phyloP scores from a whole-genome alignment of 495 filamentous ascomycete genomes.

The Lasiosphaeris hirsuta region DNA sequence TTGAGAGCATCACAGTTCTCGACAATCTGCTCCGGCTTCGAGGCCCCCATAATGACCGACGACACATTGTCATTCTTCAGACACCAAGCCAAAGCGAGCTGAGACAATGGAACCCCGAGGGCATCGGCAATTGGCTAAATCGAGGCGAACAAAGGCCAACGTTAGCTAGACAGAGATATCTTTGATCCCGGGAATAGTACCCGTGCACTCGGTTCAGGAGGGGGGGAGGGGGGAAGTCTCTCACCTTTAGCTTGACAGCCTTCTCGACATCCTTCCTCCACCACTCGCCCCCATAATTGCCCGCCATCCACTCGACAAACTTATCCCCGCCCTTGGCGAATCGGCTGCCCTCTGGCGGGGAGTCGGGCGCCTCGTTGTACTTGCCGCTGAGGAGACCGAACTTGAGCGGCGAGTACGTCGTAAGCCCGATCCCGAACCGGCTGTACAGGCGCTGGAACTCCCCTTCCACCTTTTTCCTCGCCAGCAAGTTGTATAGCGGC shows the following conservation, averaged over 20 bases:
- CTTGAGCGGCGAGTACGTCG: conserved; percentile 65
- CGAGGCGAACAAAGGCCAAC: not conserved
- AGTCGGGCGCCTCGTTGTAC: conserved; percentile 61
- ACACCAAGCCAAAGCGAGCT: conserved; percentile 67
- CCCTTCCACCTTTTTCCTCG: conserved; percentile 55
- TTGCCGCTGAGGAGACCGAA: conserved; percentile 70
- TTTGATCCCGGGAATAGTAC: too few relatives aligned
- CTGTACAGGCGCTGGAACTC: conserved; percentile 63
- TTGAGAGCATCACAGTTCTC: conserved; percentile 62
- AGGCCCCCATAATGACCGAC: conserved; percentile 68
- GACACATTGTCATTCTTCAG: conserved; percentile 69
- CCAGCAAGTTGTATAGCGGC: conserved; percentile 56
- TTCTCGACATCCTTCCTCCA: conserved; percentile 35
- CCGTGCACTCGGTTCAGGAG: too few relatives aligned
- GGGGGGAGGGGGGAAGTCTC: too few relatives aligned
- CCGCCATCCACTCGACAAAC: conserved; percentile 38
- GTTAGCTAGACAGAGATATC: not conserved
- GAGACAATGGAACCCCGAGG: conserved; percentile 55
- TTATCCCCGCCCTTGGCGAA: conserved; percentile 37
- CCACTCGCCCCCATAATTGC: conserved; percentile 27
- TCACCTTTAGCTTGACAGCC: conserved; percentile 41
- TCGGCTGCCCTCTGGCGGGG: conserved; percentile 48
- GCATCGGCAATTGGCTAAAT: conserved; percentile 55
- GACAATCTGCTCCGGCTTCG: conserved; percentile 62
- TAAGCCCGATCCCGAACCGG: conserved; percentile 63